These are phyloP conservation scores for Colletotrichum sp. DNA, from an alignment of 2,329 filamentous ascomycete species.

Conservation along the genomic window DNA sequence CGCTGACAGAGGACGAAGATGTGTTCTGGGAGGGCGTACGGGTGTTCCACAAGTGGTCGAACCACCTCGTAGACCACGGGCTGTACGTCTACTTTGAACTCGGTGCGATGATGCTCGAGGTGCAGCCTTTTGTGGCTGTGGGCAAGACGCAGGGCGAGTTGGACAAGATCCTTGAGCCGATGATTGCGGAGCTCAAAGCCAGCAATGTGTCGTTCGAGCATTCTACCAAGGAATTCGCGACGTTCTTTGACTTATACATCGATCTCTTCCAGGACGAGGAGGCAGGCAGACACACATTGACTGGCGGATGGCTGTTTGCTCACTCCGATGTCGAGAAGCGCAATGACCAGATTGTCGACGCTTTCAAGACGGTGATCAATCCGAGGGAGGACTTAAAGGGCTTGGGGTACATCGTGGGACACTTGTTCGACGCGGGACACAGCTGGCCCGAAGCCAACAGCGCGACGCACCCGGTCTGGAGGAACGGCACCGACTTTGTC, in stretches of 20 bases:
- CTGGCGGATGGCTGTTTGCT: constrained; percentile 42
- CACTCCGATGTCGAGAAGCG: constrained; percentile 38
- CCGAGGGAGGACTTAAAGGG: background rate
- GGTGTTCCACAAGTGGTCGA: constrained; percentile 49
- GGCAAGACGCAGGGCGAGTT: background rate
- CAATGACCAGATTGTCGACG: constrained; percentile 19
- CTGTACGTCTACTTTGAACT: constrained; percentile 45
- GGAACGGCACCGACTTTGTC: constrained; percentile 23
- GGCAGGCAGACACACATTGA: constrained; percentile 36
- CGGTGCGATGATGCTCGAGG: background rate
- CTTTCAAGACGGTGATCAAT: background rate
- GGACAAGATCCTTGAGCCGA: background rate
- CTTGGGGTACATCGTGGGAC: constrained; percentile 16
- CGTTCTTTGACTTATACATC: constrained; percentile 36
- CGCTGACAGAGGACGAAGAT: constrained; percentile 28
- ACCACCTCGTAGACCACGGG: constrained; percentile 43
- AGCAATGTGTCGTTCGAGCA: background rate
- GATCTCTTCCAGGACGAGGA: constrained; percentile 41
- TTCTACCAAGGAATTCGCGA: background rate
- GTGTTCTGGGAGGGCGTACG: constrained; percentile 53
- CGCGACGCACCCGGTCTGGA: constrained; percentile 43
- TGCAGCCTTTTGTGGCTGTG: background rate
- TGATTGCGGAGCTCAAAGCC: background rate
- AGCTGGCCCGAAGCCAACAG: constrained; percentile 38
- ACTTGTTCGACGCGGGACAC: constrained; percentile 37